A percentile compares a stretch with the other conserved stretches of the same genome.
Conservation (phyloP, 768 basidiomycete genomes). For the Agaricus sinodeliciosus region DNA sequence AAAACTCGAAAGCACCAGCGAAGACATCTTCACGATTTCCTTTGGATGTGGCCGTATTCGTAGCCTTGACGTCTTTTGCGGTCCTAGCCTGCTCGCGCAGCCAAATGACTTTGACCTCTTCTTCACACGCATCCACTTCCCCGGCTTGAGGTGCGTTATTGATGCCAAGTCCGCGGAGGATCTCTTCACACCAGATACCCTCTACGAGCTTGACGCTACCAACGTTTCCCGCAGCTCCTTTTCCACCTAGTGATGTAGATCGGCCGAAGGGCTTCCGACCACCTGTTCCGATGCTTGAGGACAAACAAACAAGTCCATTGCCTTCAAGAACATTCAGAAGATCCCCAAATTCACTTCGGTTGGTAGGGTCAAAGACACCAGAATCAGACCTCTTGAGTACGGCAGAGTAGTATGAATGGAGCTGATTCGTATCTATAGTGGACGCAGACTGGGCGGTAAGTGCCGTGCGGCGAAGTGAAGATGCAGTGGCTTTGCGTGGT, state of each 20-base stretch:
- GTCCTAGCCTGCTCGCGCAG: slow-evolving; percentile 13
- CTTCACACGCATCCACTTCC: slow-evolving; percentile 33
- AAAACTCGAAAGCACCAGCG: slow-evolving; percentile 13
- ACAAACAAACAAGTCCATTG: slow-evolving; percentile 51
- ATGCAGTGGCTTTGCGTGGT: slow-evolving; percentile 28
- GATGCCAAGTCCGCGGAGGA: slow-evolving; percentile 65
- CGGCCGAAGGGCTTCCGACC: slow-evolving; percentile 49
- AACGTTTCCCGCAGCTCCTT: slow-evolving; percentile 26
- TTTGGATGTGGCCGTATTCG: slow-evolving; percentile 1
- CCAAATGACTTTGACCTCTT: slow-evolving; percentile 29
- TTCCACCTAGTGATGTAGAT: slow-evolving; percentile 49
- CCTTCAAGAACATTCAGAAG: slow-evolving; percentile 69
- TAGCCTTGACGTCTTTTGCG: slow-evolving; percentile 11
- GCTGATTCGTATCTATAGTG: slow-evolving; percentile 49
- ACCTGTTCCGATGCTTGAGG: slow-evolving; percentile 24
- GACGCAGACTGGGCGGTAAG: slow-evolving; percentile 20
- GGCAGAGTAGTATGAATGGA: slow-evolving; percentile 58
- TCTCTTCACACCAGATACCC: slow-evolving; percentile 62
- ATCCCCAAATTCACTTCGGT: slow-evolving; percentile 72
- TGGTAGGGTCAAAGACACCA: slow-evolving; percentile 56
- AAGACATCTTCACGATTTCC: slow-evolving; percentile 10
- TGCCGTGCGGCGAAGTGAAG: slow-evolving; percentile 51
- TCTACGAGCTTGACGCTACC: slow-evolving; percentile 51
- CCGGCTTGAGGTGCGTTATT: slow-evolving; percentile 13
- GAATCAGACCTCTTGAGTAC: slow-evolving; percentile 52